Evolutionary conservation across 257 asterid species (phyloP).

Genomic region (Nicotiana noctiflora): DNA sequence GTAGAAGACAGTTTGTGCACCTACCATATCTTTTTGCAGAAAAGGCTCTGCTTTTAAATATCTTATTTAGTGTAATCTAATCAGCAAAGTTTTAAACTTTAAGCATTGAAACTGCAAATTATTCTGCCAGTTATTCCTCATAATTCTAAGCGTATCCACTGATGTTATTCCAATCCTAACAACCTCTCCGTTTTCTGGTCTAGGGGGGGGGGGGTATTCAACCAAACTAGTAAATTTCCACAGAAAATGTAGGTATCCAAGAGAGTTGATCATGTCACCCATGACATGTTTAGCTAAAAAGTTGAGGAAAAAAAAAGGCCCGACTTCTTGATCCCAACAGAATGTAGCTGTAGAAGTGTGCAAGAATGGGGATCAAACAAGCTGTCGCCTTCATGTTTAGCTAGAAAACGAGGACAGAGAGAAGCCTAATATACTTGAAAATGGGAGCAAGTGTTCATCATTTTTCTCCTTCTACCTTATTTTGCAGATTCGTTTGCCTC

Average conservation of each 20-base stretch:
- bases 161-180: neutral
- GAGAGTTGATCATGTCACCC: neutral
- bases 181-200: neutral
- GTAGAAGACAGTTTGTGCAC: neutral
- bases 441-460: too few species aligned
- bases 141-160: neutral
- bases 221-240: neutral
- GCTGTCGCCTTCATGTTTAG: neutral
- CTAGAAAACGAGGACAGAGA: neutral
- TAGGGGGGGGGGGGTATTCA: neutral
- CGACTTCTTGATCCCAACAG: neutral
- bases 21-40: neutral
- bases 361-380: neutral
- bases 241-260: neutral
- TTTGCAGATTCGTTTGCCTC: slow-evolving; percentile 11
- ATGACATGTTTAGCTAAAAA: neutral
- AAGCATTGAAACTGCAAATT: neutral
- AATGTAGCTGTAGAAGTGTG: neutral
- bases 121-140: neutral
- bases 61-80: neutral
- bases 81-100: neutral
- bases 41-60: neutral
- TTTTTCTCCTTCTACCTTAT: slow-evolving; percentile 5
- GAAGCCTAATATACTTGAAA: too few species aligned
- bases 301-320: neutral